Evolutionary conservation across 2,329 filamentous ascomycete species (phyloP).

Genomic region (Aciculosporium take): DNA sequence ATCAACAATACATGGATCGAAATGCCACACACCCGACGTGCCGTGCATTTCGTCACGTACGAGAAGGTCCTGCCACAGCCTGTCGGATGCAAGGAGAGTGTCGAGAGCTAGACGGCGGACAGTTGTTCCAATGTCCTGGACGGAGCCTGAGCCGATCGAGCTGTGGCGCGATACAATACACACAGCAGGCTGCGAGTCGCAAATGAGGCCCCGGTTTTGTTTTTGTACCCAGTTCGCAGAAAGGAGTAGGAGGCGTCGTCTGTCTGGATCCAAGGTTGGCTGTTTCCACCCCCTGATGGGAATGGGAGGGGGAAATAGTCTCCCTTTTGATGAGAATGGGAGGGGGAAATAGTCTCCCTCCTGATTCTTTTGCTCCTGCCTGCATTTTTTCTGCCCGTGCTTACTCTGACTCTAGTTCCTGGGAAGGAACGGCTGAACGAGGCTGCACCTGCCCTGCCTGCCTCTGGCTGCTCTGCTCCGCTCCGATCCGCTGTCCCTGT

Average conservation of each 20-base stretch:
- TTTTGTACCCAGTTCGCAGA: neutral
- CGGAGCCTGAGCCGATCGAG: neutral
- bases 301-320: neutral
- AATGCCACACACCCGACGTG: neutral
- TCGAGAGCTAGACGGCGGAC: neutral
- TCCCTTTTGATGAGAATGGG: too few species aligned
- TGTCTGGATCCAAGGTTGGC: neutral
- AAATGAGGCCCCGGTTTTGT: slow-evolving; percentile 1
- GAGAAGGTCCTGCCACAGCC: neutral
- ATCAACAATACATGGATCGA: neutral
- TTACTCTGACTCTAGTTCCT: neutral
- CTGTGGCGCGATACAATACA: neutral
- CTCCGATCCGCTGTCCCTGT: too few species aligned
- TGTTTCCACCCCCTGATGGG: neutral
- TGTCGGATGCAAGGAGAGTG: neutral
- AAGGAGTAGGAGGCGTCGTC: neutral
- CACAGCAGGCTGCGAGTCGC: neutral
- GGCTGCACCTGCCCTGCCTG: neutral
- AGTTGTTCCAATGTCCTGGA: neutral
- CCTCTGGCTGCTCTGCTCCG: neutral
- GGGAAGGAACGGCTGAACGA: neutral
- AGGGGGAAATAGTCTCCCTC: too few species aligned
- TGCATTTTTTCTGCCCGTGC: neutral
- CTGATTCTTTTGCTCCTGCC: too few species aligned
- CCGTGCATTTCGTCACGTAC: neutral